Conservation (phyloP, 306 rosid genomes). For the Acmispon strigosus region DNA sequence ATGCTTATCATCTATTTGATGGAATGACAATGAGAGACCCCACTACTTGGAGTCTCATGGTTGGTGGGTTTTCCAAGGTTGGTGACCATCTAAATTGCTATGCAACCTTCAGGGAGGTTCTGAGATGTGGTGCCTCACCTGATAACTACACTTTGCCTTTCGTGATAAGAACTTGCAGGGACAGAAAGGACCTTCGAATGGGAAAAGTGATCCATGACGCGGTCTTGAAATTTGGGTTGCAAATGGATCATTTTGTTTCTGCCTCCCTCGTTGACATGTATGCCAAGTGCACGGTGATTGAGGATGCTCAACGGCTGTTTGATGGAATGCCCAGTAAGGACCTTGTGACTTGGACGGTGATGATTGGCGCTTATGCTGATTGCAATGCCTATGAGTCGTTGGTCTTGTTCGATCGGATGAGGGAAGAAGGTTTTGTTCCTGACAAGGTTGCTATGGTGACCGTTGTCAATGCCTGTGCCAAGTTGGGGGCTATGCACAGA, state of each 20-base stretch:
- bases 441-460: conserved; percentile 70
- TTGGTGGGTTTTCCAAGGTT: conserved; percentile 60
- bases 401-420: conserved; percentile 67
- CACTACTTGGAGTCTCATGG: conserved; percentile 56
- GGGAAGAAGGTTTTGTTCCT: conserved; percentile 51
- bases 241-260: conserved; percentile 45
- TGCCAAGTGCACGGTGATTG: conserved; percentile 44
- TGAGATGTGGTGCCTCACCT: conserved; percentile 32
- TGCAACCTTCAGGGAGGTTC: conserved; percentile 51
- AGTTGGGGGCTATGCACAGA: conserved; percentile 65
- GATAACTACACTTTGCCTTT: conserved; percentile 65
- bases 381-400: conserved; percentile 47
- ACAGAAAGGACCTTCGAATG: conserved; percentile 36
- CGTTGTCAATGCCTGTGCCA: conserved; percentile 67
- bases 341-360: conserved; percentile 66
- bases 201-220: conserved; percentile 48
- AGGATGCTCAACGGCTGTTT: conserved; percentile 49
- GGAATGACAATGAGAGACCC: conserved; percentile 43
- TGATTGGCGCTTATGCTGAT: conserved; percentile 61
- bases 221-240: conserved; percentile 49
- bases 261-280: conserved; percentile 68
- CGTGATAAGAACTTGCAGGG: conserved; percentile 56
- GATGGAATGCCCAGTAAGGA: conserved; percentile 52
- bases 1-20: conserved; percentile 46
- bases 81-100: conserved; percentile 46